Conservation (phyloP, 1,284 basidiomycete genomes). For the Leccinum idahoense region DNA sequence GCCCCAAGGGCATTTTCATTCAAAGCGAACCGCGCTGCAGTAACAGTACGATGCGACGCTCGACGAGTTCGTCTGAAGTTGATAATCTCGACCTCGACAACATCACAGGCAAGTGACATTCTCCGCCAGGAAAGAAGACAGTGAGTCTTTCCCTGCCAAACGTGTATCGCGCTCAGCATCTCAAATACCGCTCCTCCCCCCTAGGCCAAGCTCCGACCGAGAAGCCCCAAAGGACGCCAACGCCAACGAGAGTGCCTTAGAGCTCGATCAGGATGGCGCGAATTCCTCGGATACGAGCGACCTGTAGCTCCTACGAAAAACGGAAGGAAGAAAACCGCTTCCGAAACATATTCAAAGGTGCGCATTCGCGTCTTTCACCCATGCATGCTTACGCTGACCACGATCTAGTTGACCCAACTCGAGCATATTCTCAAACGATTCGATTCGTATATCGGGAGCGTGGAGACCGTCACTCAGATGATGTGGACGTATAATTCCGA, state of each 20-base stretch:
- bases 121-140: conserved; percentile 55
- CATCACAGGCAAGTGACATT: conserved; percentile 45
- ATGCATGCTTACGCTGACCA: conserved; percentile 6
- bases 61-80: conserved; percentile 57
- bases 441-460: conserved; percentile 96
- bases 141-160: conserved; percentile 8
- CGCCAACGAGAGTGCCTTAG: conserved; percentile 37
- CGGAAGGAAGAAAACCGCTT: conserved; percentile 78
- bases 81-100: conserved; percentile 62
- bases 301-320: conserved; percentile 32
- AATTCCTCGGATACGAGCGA: conserved; percentile 33
- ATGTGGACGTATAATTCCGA: conserved; percentile 92
- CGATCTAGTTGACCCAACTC: conserved; percentile 80
- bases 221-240: conserved; percentile 57
- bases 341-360: conserved; percentile 91
- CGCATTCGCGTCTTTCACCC: conserved; percentile 14
- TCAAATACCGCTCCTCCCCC: conserved; percentile 19
- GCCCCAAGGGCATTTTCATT: conserved; percentile 11
- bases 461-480: conserved; percentile 76
- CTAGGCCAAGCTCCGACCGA: conserved; percentile 25
- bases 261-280: conserved; percentile 37
- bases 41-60: conserved; percentile 9
- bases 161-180: conserved; percentile 5
- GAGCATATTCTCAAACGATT: conserved; percentile 97
- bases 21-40: not conserved